Evolutionary conservation across 495 filamentous ascomycete genomes (phyloP).

Genomic region (Cairneyella variabilis): DNA sequence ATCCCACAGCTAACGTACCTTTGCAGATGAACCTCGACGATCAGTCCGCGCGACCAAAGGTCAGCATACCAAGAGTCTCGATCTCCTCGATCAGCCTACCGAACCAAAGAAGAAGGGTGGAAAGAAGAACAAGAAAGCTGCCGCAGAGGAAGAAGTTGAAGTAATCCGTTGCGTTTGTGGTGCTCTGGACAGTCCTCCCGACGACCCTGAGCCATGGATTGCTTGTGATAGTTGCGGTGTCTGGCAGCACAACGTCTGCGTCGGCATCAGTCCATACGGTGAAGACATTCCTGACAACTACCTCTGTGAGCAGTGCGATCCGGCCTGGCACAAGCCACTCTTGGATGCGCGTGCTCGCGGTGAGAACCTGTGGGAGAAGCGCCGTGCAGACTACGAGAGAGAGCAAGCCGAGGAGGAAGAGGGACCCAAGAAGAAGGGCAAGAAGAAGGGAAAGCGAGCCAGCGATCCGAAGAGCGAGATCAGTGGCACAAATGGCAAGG

Average conservation of each 20-base stretch:
- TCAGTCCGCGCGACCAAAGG: conserved; percentile 95
- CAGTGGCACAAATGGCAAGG: conserved; percentile 26
- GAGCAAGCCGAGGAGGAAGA: conserved; percentile 44
- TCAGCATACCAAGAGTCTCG: conserved; percentile 81
- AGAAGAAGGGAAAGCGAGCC: conserved; percentile 47
- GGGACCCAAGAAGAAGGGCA: conserved; percentile 39
- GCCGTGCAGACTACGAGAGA: conserved; percentile 46
- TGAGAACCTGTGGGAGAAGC: conserved; percentile 81
- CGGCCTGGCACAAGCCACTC: conserved; percentile 73
- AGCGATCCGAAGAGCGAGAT: conserved; percentile 45
- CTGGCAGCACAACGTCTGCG: conserved; percentile 97
- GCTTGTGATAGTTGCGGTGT: conserved; percentile 85
- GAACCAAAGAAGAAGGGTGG: conserved; percentile 62
- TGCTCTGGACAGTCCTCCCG: conserved; percentile 75
- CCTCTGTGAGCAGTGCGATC: conserved; percentile 85
- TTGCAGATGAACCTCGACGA: conserved; percentile 78
- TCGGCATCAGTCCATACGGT: conserved; percentile 75
- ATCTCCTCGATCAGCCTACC: conserved; percentile 61
- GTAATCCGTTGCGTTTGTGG: conserved; percentile 94
- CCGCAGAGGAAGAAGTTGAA: conserved; percentile 54
- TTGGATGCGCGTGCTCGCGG: conserved; percentile 70
- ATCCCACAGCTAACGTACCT: conserved; percentile 8
- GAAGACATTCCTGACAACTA: conserved; percentile 71
- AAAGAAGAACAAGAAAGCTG: conserved; percentile 36
- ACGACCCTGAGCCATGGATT: conserved; percentile 80